Evolutionary conservation across 179 eudicot genomes (phyloP).

Genomic region (Heliamphora pulchella): DNA sequence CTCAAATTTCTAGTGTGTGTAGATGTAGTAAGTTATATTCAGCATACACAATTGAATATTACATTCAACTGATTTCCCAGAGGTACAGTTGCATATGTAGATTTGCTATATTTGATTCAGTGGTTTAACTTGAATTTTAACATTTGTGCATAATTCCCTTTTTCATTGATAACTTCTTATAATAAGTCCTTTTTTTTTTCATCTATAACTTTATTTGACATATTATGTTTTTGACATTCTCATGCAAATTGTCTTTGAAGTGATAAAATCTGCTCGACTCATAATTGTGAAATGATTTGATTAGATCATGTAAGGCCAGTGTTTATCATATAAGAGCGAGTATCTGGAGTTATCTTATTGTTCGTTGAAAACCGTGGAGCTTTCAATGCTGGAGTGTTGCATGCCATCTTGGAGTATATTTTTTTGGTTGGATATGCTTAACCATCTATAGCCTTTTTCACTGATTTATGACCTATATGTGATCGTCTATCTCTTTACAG

Average conservation of each 20-base stretch:
- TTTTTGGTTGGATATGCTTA: neutral
- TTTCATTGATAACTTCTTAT: neutral
- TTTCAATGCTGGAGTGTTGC: neutral
- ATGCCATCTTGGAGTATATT: neutral
- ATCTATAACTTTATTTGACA: neutral
- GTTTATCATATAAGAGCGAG: neutral
- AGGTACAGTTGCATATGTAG: neutral
- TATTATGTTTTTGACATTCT: neutral
- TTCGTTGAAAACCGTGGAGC: neutral
- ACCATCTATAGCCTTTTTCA: neutral
- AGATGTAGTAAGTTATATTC: neutral
- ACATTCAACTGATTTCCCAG: neutral
- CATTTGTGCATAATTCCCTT: neutral
- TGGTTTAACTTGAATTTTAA: neutral
- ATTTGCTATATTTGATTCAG: neutral
- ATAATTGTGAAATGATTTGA: neutral
- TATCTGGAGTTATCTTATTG: neutral
- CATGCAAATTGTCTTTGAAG: neutral
- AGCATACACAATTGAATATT: neutral
- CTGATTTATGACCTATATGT: constrained; percentile 7
- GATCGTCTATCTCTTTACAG: constrained; percentile 34
- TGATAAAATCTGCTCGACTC: neutral
- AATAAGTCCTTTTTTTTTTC: neutral
- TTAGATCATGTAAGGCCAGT: neutral
- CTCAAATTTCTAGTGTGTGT: neutral